Base-by-base conservation (phyloP, 768 basidiomycete genomes). In the Leccinum pellstonianum region DNA sequence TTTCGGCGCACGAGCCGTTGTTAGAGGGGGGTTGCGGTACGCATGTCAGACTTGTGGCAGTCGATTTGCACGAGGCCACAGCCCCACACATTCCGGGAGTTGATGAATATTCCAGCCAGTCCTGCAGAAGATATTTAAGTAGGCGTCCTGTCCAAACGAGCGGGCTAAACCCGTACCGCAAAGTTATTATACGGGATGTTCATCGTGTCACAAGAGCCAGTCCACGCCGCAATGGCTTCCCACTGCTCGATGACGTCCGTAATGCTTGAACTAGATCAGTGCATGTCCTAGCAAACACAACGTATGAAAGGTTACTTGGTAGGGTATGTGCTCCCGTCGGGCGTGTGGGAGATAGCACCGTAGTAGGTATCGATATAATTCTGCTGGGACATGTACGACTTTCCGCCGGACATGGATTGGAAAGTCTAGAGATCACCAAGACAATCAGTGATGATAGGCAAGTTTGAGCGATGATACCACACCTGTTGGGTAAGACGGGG, bases 281-380 rank as follows among this genome's bases (percentile, higher is more conserved):
- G 37, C 14, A 43, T 37, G 49, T 14, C 5, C 29, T 51, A 15
- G 14, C 15, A 19, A 38, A 17, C 19, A 27, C 33, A 33, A 35
- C 25, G 17, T 9, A 2, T 3, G n/a, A 56, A 3, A 52, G 15
- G 37, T 8, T 52, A 69, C 67, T 19, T 41, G 47, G 58, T 56
- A 5, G 66, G 68, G 35, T 68, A 68, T 29, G 48, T 54, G n/a
- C 66, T 57, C 23, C 35, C 25, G 33, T 35, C 33, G 3, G 68
- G 66, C 23, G 68, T 65, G 7, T 56, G 51, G 6, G 66, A 68
- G 55, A 68, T 48, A 12, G 60, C 61, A 14, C 56, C 21, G 33
- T 68, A 70, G 55, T 70, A 68, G 1, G 61, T 49, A 56, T 68
- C 66, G 9, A 68, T 60, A 52, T 68, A 70, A 31, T 65, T 63